Conservation (phyloP, 768 basidiomycete species). For the Pisolithus tinctorius region DNA sequence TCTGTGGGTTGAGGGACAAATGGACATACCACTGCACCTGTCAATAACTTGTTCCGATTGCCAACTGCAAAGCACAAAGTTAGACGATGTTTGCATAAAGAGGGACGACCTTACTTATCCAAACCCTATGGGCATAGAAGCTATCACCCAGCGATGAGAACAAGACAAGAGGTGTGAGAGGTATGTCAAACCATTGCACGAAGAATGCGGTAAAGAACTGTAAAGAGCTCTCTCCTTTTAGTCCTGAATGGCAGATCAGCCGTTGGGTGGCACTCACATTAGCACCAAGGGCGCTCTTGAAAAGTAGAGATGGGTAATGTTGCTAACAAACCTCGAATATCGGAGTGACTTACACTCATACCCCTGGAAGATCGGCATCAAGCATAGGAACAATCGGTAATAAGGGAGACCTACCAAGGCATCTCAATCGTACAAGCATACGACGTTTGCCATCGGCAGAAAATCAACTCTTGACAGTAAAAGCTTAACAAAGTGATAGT, state of each 20-base stretch:
- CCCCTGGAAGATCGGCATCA: neutral
- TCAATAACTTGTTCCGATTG: slow-evolving; percentile 10
- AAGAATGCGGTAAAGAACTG: slow-evolving; percentile 14
- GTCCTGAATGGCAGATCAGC: neutral
- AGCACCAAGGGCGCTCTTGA: neutral
- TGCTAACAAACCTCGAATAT: neutral
- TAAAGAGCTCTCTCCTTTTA: neutral
- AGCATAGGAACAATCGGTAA: neutral
- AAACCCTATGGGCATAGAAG: slow-evolving; percentile 22
- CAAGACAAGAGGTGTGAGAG: neutral
- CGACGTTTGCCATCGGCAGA: neutral
- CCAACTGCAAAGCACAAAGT: slow-evolving; percentile 10
- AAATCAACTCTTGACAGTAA: neutral
- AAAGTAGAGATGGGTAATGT: neutral
- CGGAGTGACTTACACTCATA: neutral
- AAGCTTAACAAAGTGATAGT: neutral
- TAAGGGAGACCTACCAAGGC: neutral
- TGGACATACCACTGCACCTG: slow-evolving; percentile 10
- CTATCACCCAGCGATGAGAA: slow-evolving; percentile 5
- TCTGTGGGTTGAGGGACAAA: neutral
- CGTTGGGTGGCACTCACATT: slow-evolving; percentile 2
- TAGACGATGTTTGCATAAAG: neutral
- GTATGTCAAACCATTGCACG: slow-evolving; percentile 12
- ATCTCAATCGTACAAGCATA: neutral
- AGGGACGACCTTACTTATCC: slow-evolving; percentile 12